Conservation (phyloP, 2,329 filamentous ascomycete genomes). For the Cercospora janseana region DNA sequence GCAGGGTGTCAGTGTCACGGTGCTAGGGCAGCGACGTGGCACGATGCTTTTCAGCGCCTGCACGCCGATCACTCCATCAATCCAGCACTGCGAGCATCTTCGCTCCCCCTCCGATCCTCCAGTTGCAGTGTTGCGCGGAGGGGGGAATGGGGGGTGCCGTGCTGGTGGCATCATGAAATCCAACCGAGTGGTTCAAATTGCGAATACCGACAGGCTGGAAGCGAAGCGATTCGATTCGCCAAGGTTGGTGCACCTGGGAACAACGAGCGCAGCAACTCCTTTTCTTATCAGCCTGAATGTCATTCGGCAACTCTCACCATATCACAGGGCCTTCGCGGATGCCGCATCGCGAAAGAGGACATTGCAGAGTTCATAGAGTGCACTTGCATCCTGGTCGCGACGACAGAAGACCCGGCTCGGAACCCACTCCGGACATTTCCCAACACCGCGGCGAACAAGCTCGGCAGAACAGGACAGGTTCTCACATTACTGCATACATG, state of each 20-base stretch:
- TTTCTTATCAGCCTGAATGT: neutral
- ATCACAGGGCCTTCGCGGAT: too few relatives aligned
- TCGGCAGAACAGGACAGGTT: neutral
- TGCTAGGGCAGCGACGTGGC: constrained; percentile 5
- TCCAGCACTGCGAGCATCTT: too few relatives aligned
- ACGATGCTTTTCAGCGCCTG: neutral
- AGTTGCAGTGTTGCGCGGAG: too few relatives aligned
- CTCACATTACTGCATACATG: too few relatives aligned
- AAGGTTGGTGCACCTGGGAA: neutral
- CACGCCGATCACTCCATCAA: neutral
- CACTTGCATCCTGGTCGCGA: neutral
- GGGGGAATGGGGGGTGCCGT: neutral
- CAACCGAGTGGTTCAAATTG: constrained; percentile 4
- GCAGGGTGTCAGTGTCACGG: neutral
- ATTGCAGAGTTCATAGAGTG: neutral
- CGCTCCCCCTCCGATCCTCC: too few relatives aligned
- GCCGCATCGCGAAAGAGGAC: neutral
- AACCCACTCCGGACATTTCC: neutral
- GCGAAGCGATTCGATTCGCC: neutral
- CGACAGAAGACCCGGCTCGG: neutral
- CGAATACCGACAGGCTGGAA: constrained; percentile 1
- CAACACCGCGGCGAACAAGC: neutral
- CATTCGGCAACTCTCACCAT: neutral
- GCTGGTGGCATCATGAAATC: neutral
- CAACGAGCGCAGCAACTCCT: constrained; percentile 1